Conservation (phyloP, 192 early-diverging fungal genomes). For the Phycomyces blakesleeanus region DNA sequence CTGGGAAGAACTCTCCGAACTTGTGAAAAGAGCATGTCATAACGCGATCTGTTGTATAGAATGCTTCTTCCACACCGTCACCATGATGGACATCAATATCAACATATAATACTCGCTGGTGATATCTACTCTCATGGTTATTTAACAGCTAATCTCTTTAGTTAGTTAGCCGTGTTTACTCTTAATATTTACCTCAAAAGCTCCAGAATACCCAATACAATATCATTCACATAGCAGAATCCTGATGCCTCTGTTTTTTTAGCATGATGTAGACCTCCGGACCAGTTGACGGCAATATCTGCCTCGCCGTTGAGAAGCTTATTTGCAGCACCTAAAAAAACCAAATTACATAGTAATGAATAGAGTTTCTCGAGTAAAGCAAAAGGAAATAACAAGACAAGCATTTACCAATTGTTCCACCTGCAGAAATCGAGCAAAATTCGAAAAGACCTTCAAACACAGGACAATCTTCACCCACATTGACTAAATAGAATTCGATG, state of each 20-base stretch:
- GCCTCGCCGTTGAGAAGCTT: slow-evolving; percentile 54
- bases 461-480: slow-evolving; percentile 92
- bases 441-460: slow-evolving; percentile 95
- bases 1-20: slow-evolving; percentile 98
- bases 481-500: too few species aligned
- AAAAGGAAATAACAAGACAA: background rate
- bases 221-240: slow-evolving; percentile 96
- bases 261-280: slow-evolving; percentile 83
- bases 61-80: slow-evolving; percentile 98
- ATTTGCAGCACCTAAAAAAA: slow-evolving; percentile 54
- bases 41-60: slow-evolving; percentile 98
- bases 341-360: too few species aligned
- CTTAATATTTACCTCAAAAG: slow-evolving; percentile 66
- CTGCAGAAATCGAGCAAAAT: slow-evolving; percentile 86
- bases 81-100: slow-evolving; percentile 99
- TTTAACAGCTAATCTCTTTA: too few species aligned
- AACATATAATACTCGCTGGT: slow-evolving; percentile 92
- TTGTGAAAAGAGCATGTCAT: slow-evolving; percentile 99
- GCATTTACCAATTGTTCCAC: slow-evolving; percentile 86
- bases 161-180: too few species aligned
- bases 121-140: slow-evolving; percentile 45
- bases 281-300: slow-evolving; percentile 83
- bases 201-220: slow-evolving; percentile 85
- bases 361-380: too few species aligned
- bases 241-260: slow-evolving; percentile 85